Conservation (phyloP, 805 yeast species). For the Saccharomycopsis schoenii region DNA sequence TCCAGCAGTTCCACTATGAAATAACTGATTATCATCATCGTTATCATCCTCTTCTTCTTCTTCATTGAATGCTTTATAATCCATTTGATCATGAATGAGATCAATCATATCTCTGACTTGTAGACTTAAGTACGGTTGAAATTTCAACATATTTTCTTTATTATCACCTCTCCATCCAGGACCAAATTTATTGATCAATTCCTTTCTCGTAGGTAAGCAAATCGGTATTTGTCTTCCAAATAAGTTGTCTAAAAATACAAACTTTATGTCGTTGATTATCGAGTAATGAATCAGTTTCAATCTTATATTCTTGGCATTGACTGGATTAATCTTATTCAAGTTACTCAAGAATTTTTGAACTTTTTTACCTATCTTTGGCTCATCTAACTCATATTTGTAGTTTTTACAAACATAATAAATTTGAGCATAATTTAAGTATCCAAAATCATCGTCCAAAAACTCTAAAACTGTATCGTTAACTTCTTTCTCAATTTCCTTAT, state of each 20-base stretch:
- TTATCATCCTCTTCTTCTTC: constrained; percentile 24
- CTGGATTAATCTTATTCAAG: background rate
- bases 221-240: constrained; percentile 32
- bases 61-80: constrained; percentile 8
- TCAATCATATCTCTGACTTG: constrained; percentile 65
- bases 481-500: constrained; percentile 21
- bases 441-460: constrained; percentile 37
- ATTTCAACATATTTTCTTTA: constrained; percentile 41
- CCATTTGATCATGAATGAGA: constrained; percentile 43
- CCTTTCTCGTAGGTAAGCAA: constrained; percentile 62
- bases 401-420: constrained; percentile 58
- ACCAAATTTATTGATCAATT: constrained; percentile 68
- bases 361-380: constrained; percentile 51
- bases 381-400: constrained; percentile 80
- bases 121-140: constrained; percentile 65
- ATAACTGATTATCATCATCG: constrained; percentile 20
- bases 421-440: constrained; percentile 61
- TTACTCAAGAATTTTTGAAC: constrained; percentile 29
- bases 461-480: constrained; percentile 2
- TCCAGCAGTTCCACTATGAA: constrained; percentile 15
- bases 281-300: background rate
- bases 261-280: background rate
- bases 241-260: background rate
- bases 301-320: background rate
- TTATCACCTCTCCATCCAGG: constrained; percentile 59